These are phyloP conservation scores for Silene uniflora DNA, from an alignment of 148 eudicot species.

Conservation along the genomic window DNA sequence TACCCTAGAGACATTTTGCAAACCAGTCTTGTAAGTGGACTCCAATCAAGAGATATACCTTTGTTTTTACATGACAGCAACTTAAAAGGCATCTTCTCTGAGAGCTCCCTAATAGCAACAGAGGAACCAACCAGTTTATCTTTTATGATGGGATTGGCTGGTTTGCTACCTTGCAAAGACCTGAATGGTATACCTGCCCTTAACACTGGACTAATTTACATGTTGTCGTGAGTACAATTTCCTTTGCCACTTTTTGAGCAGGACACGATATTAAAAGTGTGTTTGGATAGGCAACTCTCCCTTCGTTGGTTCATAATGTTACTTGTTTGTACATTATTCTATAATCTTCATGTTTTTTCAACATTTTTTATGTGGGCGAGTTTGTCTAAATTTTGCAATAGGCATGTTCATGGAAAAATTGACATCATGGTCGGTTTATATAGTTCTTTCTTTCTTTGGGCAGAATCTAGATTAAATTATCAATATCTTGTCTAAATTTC, in stretches of 20 bases:
- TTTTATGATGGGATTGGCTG: background rate
- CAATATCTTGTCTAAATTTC: background rate
- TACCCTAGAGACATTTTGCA: background rate
- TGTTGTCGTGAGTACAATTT: background rate
- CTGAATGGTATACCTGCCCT: background rate
- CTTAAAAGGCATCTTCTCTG: background rate
- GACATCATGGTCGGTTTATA: background rate
- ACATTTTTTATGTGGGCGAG: background rate
- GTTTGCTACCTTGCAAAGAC: background rate
- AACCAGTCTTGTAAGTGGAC: background rate
- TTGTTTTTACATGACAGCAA: background rate
- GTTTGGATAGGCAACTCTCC: slow-evolving; percentile 1
- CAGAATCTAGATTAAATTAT: background rate
- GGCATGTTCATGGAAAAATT: background rate
- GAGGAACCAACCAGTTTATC: background rate
- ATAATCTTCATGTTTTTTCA: background rate
- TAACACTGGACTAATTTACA: background rate
- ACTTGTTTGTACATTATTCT: background rate
- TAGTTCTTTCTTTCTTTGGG: background rate
- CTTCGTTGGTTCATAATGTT: background rate
- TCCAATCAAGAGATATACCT: background rate
- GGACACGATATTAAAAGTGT: background rate
- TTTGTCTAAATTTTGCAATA: background rate
- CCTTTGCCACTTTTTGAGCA: background rate
- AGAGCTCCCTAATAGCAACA: background rate